These are phyloP conservation scores for Ensete ventricosum DNA, from an alignment of 176 grass and related monocot species.

Conservation along the genomic window DNA sequence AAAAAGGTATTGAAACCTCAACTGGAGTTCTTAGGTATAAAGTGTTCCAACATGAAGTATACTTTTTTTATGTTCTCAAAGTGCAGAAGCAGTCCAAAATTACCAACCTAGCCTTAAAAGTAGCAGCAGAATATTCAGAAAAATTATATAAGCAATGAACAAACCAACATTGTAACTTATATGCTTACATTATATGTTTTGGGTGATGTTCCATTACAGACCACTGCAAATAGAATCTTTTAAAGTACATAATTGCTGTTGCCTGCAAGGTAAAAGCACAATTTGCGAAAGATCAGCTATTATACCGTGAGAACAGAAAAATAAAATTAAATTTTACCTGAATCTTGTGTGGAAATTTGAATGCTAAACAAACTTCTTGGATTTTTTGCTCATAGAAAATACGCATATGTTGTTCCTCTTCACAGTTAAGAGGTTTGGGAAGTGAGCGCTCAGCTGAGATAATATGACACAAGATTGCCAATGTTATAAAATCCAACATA, in stretches of 20 bases:
- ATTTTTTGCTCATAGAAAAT: conserved; percentile 96
- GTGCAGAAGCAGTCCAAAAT: not conserved
- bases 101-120: not conserved
- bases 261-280: conserved; percentile 38
- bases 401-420: conserved; percentile 73
- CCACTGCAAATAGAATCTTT: conserved; percentile 92
- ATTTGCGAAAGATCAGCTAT: conserved; percentile 1
- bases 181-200: conserved; percentile 91
- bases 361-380: conserved; percentile 91
- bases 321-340: conserved; percentile 41
- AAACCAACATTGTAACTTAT: conserved; percentile 3
- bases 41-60: not conserved
- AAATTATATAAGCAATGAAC: not conserved
- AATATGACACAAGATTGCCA: conserved; percentile 3
- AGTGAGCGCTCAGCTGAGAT: conserved; percentile 32
- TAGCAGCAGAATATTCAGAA: not conserved
- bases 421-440: conserved; percentile 58
- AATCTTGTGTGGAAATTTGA: conserved; percentile 92
- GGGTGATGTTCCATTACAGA: conserved; percentile 99
- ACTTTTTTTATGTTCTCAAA: not conserved
- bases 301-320: not conserved
- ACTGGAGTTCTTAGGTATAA: not conserved
- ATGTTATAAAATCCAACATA: not conserved
- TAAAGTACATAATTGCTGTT: conserved; percentile 94
- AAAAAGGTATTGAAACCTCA: not conserved